phyloP scores from a whole-genome alignment of 2,329 filamentous ascomycete species.

The Elsinoe batatas region DNA sequence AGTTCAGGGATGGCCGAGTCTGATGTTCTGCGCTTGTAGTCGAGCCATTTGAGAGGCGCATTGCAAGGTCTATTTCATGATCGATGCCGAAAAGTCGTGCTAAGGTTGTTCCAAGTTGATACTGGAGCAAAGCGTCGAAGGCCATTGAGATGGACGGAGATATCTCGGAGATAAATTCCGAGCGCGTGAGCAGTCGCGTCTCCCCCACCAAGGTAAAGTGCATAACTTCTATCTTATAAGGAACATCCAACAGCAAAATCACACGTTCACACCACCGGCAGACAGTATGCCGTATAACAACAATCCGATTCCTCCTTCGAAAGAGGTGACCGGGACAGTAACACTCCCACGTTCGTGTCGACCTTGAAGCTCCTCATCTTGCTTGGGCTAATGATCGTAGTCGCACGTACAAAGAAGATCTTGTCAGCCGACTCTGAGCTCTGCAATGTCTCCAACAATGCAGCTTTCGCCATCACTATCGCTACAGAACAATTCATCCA shows the following conservation, averaged over 20 bases:
- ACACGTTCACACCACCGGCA: background rate
- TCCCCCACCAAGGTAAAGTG: background rate
- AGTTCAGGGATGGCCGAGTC: constrained; percentile 39
- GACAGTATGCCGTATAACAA: constrained; percentile 82
- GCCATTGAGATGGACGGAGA: background rate
- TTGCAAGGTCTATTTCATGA: background rate
- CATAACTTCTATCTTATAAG: too few relatives aligned
- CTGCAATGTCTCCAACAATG: constrained; percentile 78
- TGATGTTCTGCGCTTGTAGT: constrained; percentile 17
- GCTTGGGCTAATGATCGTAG: constrained; percentile 37
- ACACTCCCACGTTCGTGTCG: constrained; percentile 66
- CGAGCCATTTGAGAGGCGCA: constrained; percentile 9
- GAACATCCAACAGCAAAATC: background rate
- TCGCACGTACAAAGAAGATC: constrained; percentile 93
- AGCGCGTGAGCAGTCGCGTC: constrained; percentile 8
- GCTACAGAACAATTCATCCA: constrained; percentile 96
- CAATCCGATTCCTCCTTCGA: constrained; percentile 65
- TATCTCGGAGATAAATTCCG: background rate
- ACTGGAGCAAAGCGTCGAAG: constrained; percentile 1
- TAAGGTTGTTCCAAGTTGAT: background rate
- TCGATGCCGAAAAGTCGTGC: background rate
- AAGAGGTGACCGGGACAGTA: constrained; percentile 75
- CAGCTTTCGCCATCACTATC: constrained; percentile 84
- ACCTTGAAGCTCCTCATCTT: background rate
- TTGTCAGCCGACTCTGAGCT: constrained; percentile 82